Base-by-base conservation (phyloP, 768 basidiomycete species). In the Pisolithus orientalis region DNA sequence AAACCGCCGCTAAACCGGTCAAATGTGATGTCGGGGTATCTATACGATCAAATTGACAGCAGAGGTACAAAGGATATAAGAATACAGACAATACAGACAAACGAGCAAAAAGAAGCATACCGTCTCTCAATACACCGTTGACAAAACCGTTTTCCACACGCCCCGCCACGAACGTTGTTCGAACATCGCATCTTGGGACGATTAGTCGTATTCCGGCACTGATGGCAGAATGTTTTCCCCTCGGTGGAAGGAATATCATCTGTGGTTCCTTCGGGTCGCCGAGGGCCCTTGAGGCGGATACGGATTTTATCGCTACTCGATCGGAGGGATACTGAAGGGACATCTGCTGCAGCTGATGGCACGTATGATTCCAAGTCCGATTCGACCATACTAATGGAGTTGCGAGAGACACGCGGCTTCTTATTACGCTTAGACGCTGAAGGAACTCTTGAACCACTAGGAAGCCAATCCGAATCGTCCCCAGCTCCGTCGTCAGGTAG, bases 21-120 rank as follows among this genome's bases (percentile, higher is more conserved):
- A 52, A 76, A 75, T 27, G 61, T 62, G 52, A 73, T 50, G 16
- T 72, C 65, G 1, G 72, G 70, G 49, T 76, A 76, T 55, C 75
- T 76, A 50, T 31, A 4, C 11, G 32, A 37, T 47, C 13, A 4
- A 38, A 51, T 13, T 14, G 21, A 42, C 21, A 3, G 21, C 5
- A 21, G 48, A 42, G 28, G 14, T 25, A 13, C 6, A 11, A 14
- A 7, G 17, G 3, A 31, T 42, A 44, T 40, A 43, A 57, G 9
- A 53, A 39, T 6, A 34, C 7, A 6, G 40, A 4, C 13, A 21
- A 32, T 17, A 14, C 32, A 25, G 37, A 21, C 27, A 39, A 34
- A 31, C 2, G 29, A 29, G 25, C 13, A 17, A 29, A 49, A 44
- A 47, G 16, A 16, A 55, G 34, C 62, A 49, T 4, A 74, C 72